Evolutionary conservation across 345 rosid genomes (phyloP).

Genomic region (Moringa oleifera): DNA sequence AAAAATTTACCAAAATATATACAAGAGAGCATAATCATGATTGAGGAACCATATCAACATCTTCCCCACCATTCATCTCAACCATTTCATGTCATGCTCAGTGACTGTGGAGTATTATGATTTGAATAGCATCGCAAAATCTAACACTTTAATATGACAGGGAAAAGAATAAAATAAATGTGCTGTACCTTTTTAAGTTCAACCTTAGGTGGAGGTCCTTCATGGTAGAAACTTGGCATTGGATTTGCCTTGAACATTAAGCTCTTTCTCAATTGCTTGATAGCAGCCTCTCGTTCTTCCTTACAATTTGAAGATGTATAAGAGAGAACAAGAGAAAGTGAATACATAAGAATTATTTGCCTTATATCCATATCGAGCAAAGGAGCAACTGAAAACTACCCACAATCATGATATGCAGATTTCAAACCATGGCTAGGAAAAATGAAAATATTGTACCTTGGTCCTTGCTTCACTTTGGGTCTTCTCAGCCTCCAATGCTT

Average conservation of each 20-base stretch:
- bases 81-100: not conserved
- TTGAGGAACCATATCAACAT: slow-evolving; percentile 4
- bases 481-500: slow-evolving; percentile 77
- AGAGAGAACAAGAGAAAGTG: not conserved
- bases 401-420: not conserved
- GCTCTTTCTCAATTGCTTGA: slow-evolving; percentile 74
- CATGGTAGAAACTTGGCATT: slow-evolving; percentile 82
- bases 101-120: not conserved
- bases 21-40: not conserved
- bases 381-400: not conserved
- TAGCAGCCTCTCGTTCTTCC: slow-evolving; percentile 88
- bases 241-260: slow-evolving; percentile 78
- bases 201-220: slow-evolving; percentile 80
- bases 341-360: slow-evolving; percentile 5
- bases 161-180: not conserved
- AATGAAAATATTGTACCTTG: slow-evolving; percentile 39
- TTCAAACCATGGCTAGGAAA: not conserved
- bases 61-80: not conserved
- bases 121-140: not conserved
- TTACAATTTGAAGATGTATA: slow-evolving; percentile 13
- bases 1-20: not conserved
- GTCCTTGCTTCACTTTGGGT: slow-evolving; percentile 64
- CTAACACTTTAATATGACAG: not conserved
- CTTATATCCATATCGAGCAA: slow-evolving; percentile 2
- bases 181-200: slow-evolving; percentile 72